phyloP scores from a whole-genome alignment of 306 rosid species.

The Acacia crassicarpa region DNA sequence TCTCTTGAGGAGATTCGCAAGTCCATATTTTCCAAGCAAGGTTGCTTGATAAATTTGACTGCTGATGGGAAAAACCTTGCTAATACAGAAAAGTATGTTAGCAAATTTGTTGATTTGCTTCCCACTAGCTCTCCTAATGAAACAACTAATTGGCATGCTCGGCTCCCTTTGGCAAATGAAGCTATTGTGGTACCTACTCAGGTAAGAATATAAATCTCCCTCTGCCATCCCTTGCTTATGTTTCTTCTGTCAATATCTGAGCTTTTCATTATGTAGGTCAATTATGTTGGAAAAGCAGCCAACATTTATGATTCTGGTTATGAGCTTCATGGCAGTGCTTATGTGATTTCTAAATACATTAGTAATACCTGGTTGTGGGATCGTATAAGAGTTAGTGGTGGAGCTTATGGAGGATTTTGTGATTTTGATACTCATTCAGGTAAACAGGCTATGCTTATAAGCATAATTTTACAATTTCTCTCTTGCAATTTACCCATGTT shows the following conservation, averaged over 20 bases:
- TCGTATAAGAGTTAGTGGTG: conserved; percentile 96
- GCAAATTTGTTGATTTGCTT: conserved; percentile 77
- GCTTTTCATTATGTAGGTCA: conserved; percentile 64
- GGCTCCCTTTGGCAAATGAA: conserved; percentile 67
- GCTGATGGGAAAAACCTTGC: conserved; percentile 71
- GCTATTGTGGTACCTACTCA: conserved; percentile 94
- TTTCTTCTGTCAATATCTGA: conserved; percentile 24
- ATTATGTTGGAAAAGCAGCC: conserved; percentile 94
- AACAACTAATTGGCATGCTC: conserved; percentile 56
- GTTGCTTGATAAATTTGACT: conserved; percentile 81
- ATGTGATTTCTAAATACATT: conserved; percentile 87
- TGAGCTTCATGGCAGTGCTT: conserved; percentile 82
- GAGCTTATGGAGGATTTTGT: conserved; percentile 98
- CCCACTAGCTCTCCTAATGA: conserved; percentile 60
- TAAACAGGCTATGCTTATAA: conserved; percentile 17
- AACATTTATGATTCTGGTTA: conserved; percentile 81
- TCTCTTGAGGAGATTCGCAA: conserved; percentile 95
- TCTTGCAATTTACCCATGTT: conserved; percentile 27
- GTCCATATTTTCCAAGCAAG: conserved; percentile 68
- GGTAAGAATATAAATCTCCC: conserved; percentile 41
- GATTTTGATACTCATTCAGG: conserved; percentile 98
- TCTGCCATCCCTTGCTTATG: conserved; percentile 24
- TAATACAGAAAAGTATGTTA: conserved; percentile 52
- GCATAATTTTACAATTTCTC: conserved; percentile 18
- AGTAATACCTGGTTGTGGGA: conserved; percentile 99